Percentiles rank a stretch among this genome's conserved stretches.
Evolutionary conservation across 257 asterid genomes (phyloP).

Genomic region (Pogostemon cablin): DNA sequence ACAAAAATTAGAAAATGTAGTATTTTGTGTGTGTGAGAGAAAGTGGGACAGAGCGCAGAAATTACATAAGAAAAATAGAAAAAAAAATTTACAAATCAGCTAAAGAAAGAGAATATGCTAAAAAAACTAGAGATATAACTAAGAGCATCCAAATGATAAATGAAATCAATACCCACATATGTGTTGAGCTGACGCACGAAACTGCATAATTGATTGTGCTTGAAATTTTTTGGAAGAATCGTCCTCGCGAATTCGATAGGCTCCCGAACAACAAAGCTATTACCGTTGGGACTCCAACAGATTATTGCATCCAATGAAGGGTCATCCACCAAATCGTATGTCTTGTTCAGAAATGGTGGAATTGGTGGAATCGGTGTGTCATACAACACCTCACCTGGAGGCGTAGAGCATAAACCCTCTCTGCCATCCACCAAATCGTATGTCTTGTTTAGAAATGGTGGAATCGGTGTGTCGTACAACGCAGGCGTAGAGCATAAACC

Average conservation of each 20-base stretch:
- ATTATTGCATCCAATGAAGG: slow-evolving; percentile 58
- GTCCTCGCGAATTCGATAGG: slow-evolving; percentile 63
- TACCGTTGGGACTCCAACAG: slow-evolving; percentile 68
- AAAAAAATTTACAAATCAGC: slow-evolving; percentile 13
- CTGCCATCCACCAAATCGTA: slow-evolving; percentile 76
- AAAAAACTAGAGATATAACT: slow-evolving; percentile 14
- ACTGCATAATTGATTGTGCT: slow-evolving; percentile 93
- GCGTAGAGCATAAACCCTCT: too few species aligned
- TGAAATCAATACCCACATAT: slow-evolving; percentile 72
- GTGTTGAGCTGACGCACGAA: slow-evolving; percentile 96
- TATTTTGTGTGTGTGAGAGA: background rate
- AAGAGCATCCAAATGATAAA: slow-evolving; percentile 34
- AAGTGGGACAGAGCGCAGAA: background rate
- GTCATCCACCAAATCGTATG: slow-evolving; percentile 81
- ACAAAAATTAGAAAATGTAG: slow-evolving; percentile 26
- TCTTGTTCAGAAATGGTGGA: slow-evolving; percentile 80
- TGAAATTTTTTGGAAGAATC: slow-evolving; percentile 72
- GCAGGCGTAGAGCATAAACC: background rate
- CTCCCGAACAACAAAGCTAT: slow-evolving; percentile 86
- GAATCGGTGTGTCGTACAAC: slow-evolving; percentile 39
- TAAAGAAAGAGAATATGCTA: background rate
- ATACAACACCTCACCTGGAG: slow-evolving; percentile 33
- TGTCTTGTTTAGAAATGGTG: slow-evolving; percentile 72
- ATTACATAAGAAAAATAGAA: slow-evolving; percentile 25
- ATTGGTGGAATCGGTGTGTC: slow-evolving; percentile 39